Evolutionary conservation across 306 rosid species (phyloP), one percentile per base, ranked within the genome.

Genomic region (Urtica urens): DNA sequence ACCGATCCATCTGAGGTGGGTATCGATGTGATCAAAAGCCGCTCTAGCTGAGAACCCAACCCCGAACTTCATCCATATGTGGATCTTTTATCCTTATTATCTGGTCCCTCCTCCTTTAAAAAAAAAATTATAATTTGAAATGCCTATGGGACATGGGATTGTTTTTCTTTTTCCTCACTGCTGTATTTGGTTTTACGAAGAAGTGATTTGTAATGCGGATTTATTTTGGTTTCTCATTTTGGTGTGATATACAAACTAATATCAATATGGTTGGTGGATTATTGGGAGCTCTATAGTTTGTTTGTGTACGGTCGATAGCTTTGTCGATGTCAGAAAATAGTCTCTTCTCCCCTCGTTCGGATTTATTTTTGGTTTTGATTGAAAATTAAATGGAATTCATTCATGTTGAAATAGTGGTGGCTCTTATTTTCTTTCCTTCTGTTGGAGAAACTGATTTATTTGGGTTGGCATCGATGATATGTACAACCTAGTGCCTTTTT

Each of bases 1-100:
- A 70, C 80, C 10, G 80, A 74, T 44, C 80, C 76, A 0, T 46
- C 73, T 3, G 80, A 74, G 64, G 66, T 74, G 70, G 73, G 53
- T 31, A 63, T 69, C 25, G 80, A 74, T 58, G 80, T 70, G 54
- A 54, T 74, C 44, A 52, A 56, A 53, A 74, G 80, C 67, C 79
- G 75, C 11, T 38, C 75, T 24, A 51, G 38, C 33, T 35, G 40
- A 35, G 40, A n/a, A n/a, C n/a, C n/a, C n/a, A n/a, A n/a, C n/a
- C n/a, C n/a, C 64, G 46, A 66, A 51, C 3, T 17, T n/a, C 8
- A 50, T 37, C 51, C 26, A 25, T 8, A 19, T 62, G 49, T 44
- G 22, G 53, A 58, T 15, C 43, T 41, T 18, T 29, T 30, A 1
- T 46, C 62, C 55, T 18, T 41, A 39, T 46, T 33, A 53, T 70